These are phyloP conservation scores for Penicillium paradoxum DNA, from an alignment of 495 filamentous ascomycete species.

Conservation along the genomic window DNA sequence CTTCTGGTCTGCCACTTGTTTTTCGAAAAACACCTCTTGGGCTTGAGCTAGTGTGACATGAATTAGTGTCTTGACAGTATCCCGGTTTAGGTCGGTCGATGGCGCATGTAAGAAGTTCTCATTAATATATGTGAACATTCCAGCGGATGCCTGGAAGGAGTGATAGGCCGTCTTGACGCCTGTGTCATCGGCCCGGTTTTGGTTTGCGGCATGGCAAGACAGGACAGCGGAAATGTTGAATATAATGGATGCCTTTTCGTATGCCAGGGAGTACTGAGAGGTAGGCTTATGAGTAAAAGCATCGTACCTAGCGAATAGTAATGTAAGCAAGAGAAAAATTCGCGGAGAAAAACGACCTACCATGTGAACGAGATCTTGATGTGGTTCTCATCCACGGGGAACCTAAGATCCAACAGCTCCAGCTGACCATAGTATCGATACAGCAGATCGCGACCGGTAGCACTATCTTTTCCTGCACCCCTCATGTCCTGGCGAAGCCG, in stretches of 20 bases:
- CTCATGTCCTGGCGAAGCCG: conserved; percentile 98
- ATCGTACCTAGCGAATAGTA: conserved; percentile 71
- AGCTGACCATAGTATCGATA: conserved; percentile 98
- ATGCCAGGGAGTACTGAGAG: conserved; percentile 91
- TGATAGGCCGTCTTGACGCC: conserved; percentile 96
- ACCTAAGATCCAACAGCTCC: conserved; percentile 87
- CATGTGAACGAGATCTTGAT: conserved; percentile 99
- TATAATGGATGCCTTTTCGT: conserved; percentile 98
- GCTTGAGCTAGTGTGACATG: conserved; percentile 89
- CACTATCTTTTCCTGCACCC: conserved; percentile 94
- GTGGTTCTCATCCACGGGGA: conserved; percentile 96
- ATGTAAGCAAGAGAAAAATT: neutral
- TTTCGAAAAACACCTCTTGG: conserved; percentile 96
- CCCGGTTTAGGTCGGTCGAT: conserved; percentile 86
- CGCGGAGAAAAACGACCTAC: conserved; percentile 44
- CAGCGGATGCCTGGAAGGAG: conserved; percentile 94
- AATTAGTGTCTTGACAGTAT: conserved; percentile 93
- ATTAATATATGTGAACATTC: conserved; percentile 99
- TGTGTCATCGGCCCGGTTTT: conserved; percentile 84
- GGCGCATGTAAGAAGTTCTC: conserved; percentile 98
- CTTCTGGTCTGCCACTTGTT: conserved; percentile 88
- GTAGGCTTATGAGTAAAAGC: conserved; percentile 97
- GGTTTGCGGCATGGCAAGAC: conserved; percentile 91
- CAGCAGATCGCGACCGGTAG: conserved; percentile 83
- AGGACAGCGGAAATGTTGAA: conserved; percentile 99